Base-by-base conservation (phyloP, 805 yeast genomes). In the Saccharomycopsis schoenii region DNA sequence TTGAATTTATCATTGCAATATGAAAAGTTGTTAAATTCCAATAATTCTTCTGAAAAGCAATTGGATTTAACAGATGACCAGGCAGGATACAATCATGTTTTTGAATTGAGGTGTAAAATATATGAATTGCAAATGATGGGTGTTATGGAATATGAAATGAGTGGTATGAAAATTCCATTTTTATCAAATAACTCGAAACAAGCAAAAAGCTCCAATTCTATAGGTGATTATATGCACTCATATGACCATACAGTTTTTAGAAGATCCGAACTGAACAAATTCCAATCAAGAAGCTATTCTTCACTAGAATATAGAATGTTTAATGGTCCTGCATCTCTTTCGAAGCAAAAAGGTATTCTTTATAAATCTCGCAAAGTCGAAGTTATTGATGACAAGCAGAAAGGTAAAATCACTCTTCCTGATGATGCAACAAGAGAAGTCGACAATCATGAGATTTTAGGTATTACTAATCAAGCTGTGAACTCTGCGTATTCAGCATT, bases 61-160 rank as follows among this genome's bases (percentile, higher is more conserved):
- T 51, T 51, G 9, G 39, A 50, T 39, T 25, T 21, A 41, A 58
- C 42, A 36, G 59, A 61, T 52, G 63, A 61, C 14, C 34, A 29
- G 6, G 19, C 43, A 2, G 36, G 51, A 34, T 14, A 37, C 14
- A 19, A 52, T 12, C 21, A 56, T 29, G 40, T 55, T 61, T 57
- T 50, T 97, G 80, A 86, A n/a, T 97, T 99, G 0, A 77, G 94
- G 41, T 91, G 97, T 72, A 90, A 89, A 67, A 92, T 94, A 58
- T 93, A 94, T 71, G 98, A 93, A 68, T 73, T 94, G 19, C 98
- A 94, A 71, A 94, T 94, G 97, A 93, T 93, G 96, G 98, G 98
- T 0, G 81, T 94, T 8, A 90, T 93, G 86, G 98, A 93, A 68
- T 89, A 89, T 67, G 97, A 94, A 68, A 76, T 85, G 61, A 83